These are phyloP conservation scores for Monosporozyma unispora DNA, from an alignment of 805 yeast genomes.

Conservation along the genomic window DNA sequence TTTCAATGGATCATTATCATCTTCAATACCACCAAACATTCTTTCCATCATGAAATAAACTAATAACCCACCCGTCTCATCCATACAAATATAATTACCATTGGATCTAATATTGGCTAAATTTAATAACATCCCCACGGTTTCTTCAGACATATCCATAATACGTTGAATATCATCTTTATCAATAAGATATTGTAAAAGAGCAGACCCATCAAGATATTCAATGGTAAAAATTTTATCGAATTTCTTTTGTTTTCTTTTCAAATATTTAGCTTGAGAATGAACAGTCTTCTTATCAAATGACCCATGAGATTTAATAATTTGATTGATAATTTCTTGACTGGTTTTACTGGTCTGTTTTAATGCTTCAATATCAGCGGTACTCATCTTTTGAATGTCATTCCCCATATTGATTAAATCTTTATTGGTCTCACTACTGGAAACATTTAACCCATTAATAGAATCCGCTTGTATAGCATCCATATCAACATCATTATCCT, in stretches of 20 bases:
- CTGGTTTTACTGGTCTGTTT: conserved; percentile 67
- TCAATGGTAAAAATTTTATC: conserved; percentile 78
- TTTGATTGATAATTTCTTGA: conserved; percentile 67
- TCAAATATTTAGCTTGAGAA: conserved; percentile 86
- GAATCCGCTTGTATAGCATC: conserved; percentile 9
- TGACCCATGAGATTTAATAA: conserved; percentile 75
- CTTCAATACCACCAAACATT: conserved; percentile 51
- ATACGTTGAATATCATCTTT: conserved; percentile 63
- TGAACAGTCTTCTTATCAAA: conserved; percentile 82
- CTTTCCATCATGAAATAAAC: conserved; percentile 81
- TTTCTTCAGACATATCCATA: conserved; percentile 77
- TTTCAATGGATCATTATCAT: conserved; percentile 5
- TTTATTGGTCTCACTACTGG: conserved; percentile 53
- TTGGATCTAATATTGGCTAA: conserved; percentile 81
- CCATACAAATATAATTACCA: conserved; percentile 79
- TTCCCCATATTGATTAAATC: conserved; percentile 59
- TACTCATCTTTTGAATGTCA: conserved; percentile 60
- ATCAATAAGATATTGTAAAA: conserved; percentile 65
- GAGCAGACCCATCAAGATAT: conserved; percentile 57
- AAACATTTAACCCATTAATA: conserved; percentile 14
- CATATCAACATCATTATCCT: conserved; percentile 15
- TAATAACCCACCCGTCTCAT: conserved; percentile 91
- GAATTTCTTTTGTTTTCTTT: conserved; percentile 87
- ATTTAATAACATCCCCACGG: conserved; percentile 67
- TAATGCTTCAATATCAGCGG: conserved; percentile 76